A percentile compares a stretch with the other conserved stretches of the same genome.
Conservation (phyloP, 2,329 filamentous ascomycete species). For the Hawksworthiomyces lignivorus region DNA sequence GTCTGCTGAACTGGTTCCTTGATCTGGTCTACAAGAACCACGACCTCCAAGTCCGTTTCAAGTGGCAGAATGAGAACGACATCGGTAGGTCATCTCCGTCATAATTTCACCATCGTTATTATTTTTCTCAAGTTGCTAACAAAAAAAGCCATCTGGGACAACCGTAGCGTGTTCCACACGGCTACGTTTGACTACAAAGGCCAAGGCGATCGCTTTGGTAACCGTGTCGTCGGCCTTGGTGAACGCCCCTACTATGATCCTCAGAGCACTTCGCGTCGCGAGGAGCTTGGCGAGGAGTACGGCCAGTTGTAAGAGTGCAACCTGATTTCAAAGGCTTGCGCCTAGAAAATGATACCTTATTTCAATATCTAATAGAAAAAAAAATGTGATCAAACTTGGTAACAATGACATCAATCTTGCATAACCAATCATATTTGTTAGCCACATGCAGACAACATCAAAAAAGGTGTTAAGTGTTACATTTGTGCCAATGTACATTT, state of each 20-base stretch:
- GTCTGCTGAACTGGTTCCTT: slow-evolving; percentile 42
- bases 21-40: slow-evolving; percentile 46
- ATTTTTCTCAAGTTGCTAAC: not conserved
- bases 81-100: slow-evolving; percentile 21
- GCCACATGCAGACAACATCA: no score
- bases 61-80: slow-evolving; percentile 38
- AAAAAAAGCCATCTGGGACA: slow-evolving; percentile 44
- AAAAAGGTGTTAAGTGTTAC: no score
- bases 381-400: no score
- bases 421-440: no score
- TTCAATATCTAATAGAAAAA: no score
- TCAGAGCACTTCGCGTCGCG: slow-evolving; percentile 35
- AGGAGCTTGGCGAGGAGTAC: slow-evolving; percentile 5
- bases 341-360: no score
- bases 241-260: slow-evolving; percentile 48
- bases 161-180: slow-evolving; percentile 47
- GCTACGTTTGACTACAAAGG: slow-evolving; percentile 51
- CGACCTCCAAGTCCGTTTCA: slow-evolving; percentile 44
- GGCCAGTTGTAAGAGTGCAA: not conserved
- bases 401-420: no score
- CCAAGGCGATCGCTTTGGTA: slow-evolving; percentile 34
- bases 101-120: not conserved
- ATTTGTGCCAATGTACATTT: no score
- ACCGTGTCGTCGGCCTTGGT: slow-evolving; percentile 47
- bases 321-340: no score